Evolutionary conservation across 139 green algal species (phyloP), one percentile per base, ranked within the genome.

Genomic region (Chlorella sp.): DNA sequence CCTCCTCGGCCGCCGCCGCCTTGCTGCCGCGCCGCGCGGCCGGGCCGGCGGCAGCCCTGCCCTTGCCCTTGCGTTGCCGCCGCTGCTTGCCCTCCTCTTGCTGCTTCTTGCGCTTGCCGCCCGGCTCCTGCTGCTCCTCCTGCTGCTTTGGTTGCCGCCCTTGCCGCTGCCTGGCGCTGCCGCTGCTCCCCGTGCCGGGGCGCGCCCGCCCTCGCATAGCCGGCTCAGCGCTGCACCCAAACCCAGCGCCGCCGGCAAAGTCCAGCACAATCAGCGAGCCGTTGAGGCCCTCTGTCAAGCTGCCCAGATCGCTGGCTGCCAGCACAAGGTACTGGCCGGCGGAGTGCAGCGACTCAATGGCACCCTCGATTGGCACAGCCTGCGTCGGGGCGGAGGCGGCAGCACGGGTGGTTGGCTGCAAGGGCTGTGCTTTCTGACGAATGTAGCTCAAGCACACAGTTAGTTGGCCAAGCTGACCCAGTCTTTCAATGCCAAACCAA

Each of bases 231-330:
- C 39, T 15, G 28, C 60, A 9, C 34, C 74, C 23, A 81, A 67
- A 39, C 60, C 76, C 28, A 30, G n/a, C 1, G 51, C 51, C 51
- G 51, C 47, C 64, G 17, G 44, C 41, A 41, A 88, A 88, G 36
- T 88, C 85, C 21, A 88, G 62, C 47, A 88, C 75, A 30, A 84
- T 75, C 36, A 88, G 36, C 17, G 85, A 80, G 13, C 85, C 85
- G 11, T 28, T 70, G 60, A 47, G 25, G 25, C 85, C 78, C 6
- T 88, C 75, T 56, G 84, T 75, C 55, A 81, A 88, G 41, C 47
- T 39, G 11, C 60, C 85, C 41, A 67, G 44, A 18, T 39, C 51
- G n/a, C 78, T 60, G 11, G 83, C 74, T 17, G 74, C 83, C 67
- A 60, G 51, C 9, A 87, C 60, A 26, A 87, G 38, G 73, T 81